A percentile compares a stretch with the other conserved stretches of the same genome.
These are phyloP conservation scores for Avena sativa DNA, from an alignment of 176 grass and related monocot genomes.

Conservation along the genomic window DNA sequence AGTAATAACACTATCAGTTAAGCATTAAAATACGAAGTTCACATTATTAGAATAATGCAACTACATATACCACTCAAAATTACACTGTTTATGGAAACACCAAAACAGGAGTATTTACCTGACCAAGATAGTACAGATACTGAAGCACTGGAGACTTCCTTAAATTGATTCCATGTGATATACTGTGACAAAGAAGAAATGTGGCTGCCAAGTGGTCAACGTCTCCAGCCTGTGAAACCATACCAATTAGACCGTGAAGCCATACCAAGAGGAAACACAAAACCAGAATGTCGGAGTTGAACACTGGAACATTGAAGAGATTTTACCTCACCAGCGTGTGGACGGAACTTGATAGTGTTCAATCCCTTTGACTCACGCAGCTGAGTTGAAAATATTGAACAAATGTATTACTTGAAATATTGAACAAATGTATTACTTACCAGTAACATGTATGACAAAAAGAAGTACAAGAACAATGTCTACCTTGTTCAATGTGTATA, in stretches of 20 bases:
- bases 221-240: conserved; percentile 76
- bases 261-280: conserved; percentile 39
- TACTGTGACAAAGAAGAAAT: conserved; percentile 86
- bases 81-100: conserved; percentile 5
- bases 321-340: conserved; percentile 94
- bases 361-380: conserved; percentile 95
- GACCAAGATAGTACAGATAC: conserved; percentile 94
- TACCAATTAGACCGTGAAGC: conserved; percentile 30
- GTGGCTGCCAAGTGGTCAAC: conserved; percentile 91
- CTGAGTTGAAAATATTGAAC: conserved; percentile 48
- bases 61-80: background rate
- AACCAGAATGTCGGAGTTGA: conserved; percentile 32
- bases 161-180: conserved; percentile 96
- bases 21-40: conserved; percentile 23
- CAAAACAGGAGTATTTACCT: conserved; percentile 57
- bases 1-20: background rate
- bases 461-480: conserved; percentile 13
- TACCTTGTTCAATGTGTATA: conserved; percentile 96
- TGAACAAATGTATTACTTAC: conserved; percentile 36
- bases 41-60: conserved; percentile 12
- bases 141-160: conserved; percentile 98
- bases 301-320: background rate
- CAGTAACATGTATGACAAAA: conserved; percentile 25
- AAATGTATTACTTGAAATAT: conserved; percentile 32
- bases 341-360: conserved; percentile 98